Evolutionary conservation across 2,329 filamentous ascomycete genomes (phyloP).

Genomic region (Alternaria triticina): DNA sequence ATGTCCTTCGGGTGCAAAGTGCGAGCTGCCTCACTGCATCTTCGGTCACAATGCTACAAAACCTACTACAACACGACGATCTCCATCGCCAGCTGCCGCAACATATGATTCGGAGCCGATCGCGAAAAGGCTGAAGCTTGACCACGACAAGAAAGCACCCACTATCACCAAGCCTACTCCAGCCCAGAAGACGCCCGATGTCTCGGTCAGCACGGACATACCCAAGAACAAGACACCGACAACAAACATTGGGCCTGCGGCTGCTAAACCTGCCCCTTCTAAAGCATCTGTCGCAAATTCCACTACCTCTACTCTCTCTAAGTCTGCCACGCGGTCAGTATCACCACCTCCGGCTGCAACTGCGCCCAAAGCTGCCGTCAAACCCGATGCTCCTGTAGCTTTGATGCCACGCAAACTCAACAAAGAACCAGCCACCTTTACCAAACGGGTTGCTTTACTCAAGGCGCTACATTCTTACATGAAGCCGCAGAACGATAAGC

Average conservation of each 20-base stretch:
- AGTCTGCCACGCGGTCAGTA: slow-evolving; percentile 36
- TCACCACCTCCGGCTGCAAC: slow-evolving; percentile 38
- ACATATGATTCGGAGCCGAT: slow-evolving; percentile 17
- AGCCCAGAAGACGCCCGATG: slow-evolving; percentile 12
- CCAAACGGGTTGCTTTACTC: slow-evolving; percentile 51
- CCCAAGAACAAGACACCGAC: slow-evolving; percentile 16
- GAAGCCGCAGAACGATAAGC: slow-evolving; percentile 68
- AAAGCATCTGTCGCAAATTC: slow-evolving; percentile 11
- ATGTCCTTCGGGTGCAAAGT: slow-evolving; percentile 60
- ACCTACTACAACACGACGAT: slow-evolving; percentile 1
- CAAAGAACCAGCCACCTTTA: slow-evolving; percentile 51
- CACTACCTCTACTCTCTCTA: slow-evolving; percentile 14
- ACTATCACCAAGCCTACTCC: not conserved
- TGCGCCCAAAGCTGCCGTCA: slow-evolving; percentile 14
- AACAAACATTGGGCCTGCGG: slow-evolving; percentile 11
- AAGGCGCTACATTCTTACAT: slow-evolving; percentile 71
- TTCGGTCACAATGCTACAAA: slow-evolving; percentile 59
- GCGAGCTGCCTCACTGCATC: slow-evolving; percentile 63
- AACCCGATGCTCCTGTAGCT: slow-evolving; percentile 53
- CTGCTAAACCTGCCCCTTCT: not conserved
- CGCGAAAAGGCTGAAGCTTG: slow-evolving; percentile 42
- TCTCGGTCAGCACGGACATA: slow-evolving; percentile 36
- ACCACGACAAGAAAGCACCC: slow-evolving; percentile 20
- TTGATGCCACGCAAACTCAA: slow-evolving; percentile 73
- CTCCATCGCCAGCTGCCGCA: slow-evolving; percentile 1